Conservation (phyloP, 2,329 filamentous ascomycete species). For the Onygenales sp. region DNA sequence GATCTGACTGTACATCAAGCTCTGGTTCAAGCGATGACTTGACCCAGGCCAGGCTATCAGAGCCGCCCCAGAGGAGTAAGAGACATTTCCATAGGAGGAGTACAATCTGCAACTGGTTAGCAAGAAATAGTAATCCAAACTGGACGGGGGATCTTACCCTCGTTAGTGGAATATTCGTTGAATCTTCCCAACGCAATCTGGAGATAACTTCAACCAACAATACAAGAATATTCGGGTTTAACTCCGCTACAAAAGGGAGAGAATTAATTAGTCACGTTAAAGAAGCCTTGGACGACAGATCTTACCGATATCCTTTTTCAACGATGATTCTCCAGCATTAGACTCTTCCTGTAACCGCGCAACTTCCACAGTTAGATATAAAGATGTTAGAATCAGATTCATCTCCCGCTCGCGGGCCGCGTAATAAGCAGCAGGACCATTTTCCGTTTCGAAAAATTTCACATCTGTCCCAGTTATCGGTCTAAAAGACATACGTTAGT, state of each 20-base stretch:
- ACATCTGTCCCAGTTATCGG: slow-evolving; percentile 2
- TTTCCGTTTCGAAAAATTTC: slow-evolving; percentile 22
- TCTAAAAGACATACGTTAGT: not conserved
- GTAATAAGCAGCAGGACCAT: slow-evolving; percentile 22
- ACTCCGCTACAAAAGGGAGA: slow-evolving; percentile 36
- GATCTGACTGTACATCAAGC: slow-evolving; percentile 39
- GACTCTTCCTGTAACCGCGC: slow-evolving; percentile 26
- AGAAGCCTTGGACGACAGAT: not conserved
- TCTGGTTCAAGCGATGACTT: slow-evolving; percentile 57
- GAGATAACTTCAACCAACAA: slow-evolving; percentile 62
- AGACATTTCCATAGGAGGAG: slow-evolving; percentile 88
- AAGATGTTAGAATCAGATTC: slow-evolving; percentile 33
- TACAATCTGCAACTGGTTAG: slow-evolving; percentile 48
- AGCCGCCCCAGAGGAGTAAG: slow-evolving; percentile 74
- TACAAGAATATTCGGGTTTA: slow-evolving; percentile 60
- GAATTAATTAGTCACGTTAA: slow-evolving; percentile 8
- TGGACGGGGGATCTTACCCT: slow-evolving; percentile 39
- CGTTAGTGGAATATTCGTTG: slow-evolving; percentile 46
- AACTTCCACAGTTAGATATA: slow-evolving; percentile 35
- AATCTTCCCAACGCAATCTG: slow-evolving; percentile 61
- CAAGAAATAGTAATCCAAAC: not conserved
- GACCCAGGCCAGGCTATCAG: slow-evolving; percentile 59
- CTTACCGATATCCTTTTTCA: slow-evolving; percentile 13
- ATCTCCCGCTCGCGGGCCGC: slow-evolving; percentile 30
- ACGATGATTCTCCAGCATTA: slow-evolving; percentile 1